Evolutionary conservation across 75 land plant species (phyloP), one percentile per base, ranked within the genome.

Genomic region (Cryptomeria japonica): DNA sequence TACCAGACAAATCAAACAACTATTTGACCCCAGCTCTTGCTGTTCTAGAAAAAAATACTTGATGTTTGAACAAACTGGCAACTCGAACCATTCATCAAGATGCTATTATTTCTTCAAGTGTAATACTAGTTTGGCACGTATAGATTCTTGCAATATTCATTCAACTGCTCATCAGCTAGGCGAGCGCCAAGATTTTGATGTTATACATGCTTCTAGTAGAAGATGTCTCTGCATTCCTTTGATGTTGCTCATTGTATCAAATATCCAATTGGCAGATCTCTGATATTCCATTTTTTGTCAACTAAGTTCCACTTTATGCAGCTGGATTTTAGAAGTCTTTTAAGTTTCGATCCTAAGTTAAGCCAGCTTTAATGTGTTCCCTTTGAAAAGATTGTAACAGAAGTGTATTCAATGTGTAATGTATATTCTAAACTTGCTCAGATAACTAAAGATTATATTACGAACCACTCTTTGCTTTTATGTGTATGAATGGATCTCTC

Each of bases 1-100:
- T 98, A 88, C 99, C 99, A 51, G 99, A 98, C 90, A 98, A 98
- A 90, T 96, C 99, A 56, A 98, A 98, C 85, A 98, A 98, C 83
- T 98, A 98, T 88, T 87, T 98, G 89, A 94, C 99, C 3, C 99
- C 99, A 42, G 99, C 99, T 25, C 90, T 98, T 46, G 91, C 99
- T 25, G 97, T 95, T 87, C 87, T 98, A 13, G 99, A 98, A 90
- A 97, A 95, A 90, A 98, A 98, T 86, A 97, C 99, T 15, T 97
- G 91, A 95, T 14, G 12, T 25, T 75, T 32, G 37, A 75, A 9
- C 16, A 32, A 34, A 34, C 77, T 34, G 77, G 77, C 77, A 75
- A 32, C 77, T 75, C 77, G 11, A 75, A 34, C 37, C 77, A 75
- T 34, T 75, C 34, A 75, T 34, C 37, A 12, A 75, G 77, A 75